Evolutionary conservation across 1,139 yeast genomes (phyloP).

Genomic region (Arxiozyma slooffiae): DNA sequence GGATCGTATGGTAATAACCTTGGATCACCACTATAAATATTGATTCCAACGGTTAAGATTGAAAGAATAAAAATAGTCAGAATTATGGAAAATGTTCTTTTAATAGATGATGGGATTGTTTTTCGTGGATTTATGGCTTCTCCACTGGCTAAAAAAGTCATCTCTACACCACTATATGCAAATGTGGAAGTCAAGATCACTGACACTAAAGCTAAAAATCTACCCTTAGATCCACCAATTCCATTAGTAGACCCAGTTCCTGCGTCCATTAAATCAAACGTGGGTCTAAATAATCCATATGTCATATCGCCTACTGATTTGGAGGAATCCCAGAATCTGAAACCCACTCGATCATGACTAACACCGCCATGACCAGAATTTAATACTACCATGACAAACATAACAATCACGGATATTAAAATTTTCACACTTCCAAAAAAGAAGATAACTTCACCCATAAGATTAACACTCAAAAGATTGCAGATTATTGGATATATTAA

Average conservation of each 20-base stretch:
- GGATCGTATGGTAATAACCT: slow-evolving; percentile 36
- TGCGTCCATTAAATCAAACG: slow-evolving; percentile 47
- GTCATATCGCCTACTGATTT: slow-evolving; percentile 45
- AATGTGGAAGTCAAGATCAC: slow-evolving; percentile 58
- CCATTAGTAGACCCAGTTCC: slow-evolving; percentile 39
- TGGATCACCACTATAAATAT: slow-evolving; percentile 67
- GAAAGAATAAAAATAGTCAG: slow-evolving; percentile 56
- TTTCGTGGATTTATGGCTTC: slow-evolving; percentile 74
- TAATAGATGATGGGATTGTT: slow-evolving; percentile 69
- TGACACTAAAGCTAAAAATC: slow-evolving; percentile 53
- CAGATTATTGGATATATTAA: slow-evolving; percentile 35
- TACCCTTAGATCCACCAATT: slow-evolving; percentile 51
- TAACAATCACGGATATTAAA: slow-evolving; percentile 42
- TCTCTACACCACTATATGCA: slow-evolving; percentile 72
- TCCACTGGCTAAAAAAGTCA: slow-evolving; percentile 78
- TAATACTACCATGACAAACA: slow-evolving; percentile 53
- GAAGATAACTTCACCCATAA: slow-evolving; percentile 67
- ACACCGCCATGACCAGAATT: slow-evolving; percentile 39
- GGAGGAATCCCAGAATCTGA: slow-evolving; percentile 53
- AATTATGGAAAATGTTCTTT: slow-evolving; percentile 63
- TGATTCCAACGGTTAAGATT: slow-evolving; percentile 58
- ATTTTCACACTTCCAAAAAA: slow-evolving; percentile 52
- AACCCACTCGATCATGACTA: slow-evolving; percentile 40
- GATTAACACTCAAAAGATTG: slow-evolving; percentile 55
- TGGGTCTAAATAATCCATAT: slow-evolving; percentile 65